phyloP scores from a whole-genome alignment of 2,329 filamentous ascomycete genomes.

The Cyclaneusma minus region DNA sequence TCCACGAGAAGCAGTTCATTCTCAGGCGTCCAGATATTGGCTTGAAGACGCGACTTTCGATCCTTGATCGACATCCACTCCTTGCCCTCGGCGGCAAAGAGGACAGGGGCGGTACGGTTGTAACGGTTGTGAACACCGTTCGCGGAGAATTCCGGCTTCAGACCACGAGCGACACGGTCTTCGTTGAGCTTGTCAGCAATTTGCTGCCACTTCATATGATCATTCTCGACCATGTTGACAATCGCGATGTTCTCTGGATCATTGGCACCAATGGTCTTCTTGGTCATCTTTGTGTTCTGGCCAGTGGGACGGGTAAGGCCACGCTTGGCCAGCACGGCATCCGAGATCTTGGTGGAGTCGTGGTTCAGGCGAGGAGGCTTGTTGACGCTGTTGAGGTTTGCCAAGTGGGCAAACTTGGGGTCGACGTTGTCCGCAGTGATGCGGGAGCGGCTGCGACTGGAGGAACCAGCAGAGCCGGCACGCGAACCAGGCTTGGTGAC shows the following conservation, averaged over 20 bases:
- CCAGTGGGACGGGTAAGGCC: slow-evolving; percentile 7
- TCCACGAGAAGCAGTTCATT: slow-evolving; percentile 9
- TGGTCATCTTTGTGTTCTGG: background rate
- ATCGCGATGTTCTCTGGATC: slow-evolving; percentile 18
- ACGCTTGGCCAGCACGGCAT: slow-evolving; percentile 13
- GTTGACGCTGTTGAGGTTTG: slow-evolving; percentile 7
- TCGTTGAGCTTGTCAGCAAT: slow-evolving; percentile 12
- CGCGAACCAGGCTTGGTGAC: too few relatives aligned
- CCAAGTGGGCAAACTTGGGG: too few relatives aligned
- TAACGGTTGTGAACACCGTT: slow-evolving; percentile 14
- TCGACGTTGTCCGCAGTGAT: too few relatives aligned
- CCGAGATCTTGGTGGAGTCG: slow-evolving; percentile 4
- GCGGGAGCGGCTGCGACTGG: too few relatives aligned
- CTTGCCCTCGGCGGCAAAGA: slow-evolving; percentile 12
- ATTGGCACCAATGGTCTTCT: slow-evolving; percentile 9
- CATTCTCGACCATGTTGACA: slow-evolving; percentile 14
- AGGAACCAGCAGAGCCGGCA: too few relatives aligned
- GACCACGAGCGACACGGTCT: slow-evolving; percentile 8
- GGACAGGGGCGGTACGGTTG: slow-evolving; percentile 17
- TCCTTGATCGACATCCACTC: slow-evolving; percentile 11
- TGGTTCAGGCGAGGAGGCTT: slow-evolving; percentile 1
- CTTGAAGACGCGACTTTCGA: slow-evolving; percentile 4
- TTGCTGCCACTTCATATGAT: slow-evolving; percentile 8
- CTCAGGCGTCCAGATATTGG: slow-evolving; percentile 4
- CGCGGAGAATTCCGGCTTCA: slow-evolving; percentile 8